Evolutionary conservation across 2,329 filamentous ascomycete species (phyloP).

Genomic region (Pestalotiopsis sp.): DNA sequence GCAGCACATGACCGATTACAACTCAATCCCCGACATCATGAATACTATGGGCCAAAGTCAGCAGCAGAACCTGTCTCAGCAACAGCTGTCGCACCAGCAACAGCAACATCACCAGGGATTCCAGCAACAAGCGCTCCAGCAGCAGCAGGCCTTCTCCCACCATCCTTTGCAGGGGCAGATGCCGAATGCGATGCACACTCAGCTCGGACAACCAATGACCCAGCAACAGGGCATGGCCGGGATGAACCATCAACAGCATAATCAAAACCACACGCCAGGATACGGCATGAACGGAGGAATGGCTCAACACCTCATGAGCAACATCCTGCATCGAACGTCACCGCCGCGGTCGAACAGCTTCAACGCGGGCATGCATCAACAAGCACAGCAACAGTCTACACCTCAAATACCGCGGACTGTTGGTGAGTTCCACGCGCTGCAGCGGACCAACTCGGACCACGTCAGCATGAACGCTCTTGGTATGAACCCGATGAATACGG

Average conservation of each 20-base stretch:
- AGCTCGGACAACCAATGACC: constrained; percentile 27
- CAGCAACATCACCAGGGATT: constrained; percentile 30
- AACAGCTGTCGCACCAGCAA: constrained; percentile 22
- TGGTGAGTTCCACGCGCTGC: constrained; percentile 50
- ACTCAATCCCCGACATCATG: constrained; percentile 53
- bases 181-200: constrained; percentile 31
- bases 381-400: constrained; percentile 25
- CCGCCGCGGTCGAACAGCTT: constrained; percentile 41
- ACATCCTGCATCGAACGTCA: constrained; percentile 34
- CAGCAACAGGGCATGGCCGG: constrained; percentile 31
- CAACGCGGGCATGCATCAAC: constrained; percentile 29
- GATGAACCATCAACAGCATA: constrained; percentile 31
- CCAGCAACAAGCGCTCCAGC: constrained; percentile 31
- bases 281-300: constrained; percentile 20
- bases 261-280: constrained; percentile 24
- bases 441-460: constrained; percentile 43
- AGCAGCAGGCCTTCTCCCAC: constrained; percentile 17
- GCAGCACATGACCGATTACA: constrained; percentile 45
- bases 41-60: constrained; percentile 43
- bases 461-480: constrained; percentile 33
- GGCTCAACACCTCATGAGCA: constrained; percentile 28
- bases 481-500: constrained; percentile 35
- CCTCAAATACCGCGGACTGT: constrained; percentile 41
- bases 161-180: constrained; percentile 34
- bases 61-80: neutral